phyloP scores from a whole-genome alignment of 2,329 filamentous ascomycete species.

The Aspergillus sp. region DNA sequence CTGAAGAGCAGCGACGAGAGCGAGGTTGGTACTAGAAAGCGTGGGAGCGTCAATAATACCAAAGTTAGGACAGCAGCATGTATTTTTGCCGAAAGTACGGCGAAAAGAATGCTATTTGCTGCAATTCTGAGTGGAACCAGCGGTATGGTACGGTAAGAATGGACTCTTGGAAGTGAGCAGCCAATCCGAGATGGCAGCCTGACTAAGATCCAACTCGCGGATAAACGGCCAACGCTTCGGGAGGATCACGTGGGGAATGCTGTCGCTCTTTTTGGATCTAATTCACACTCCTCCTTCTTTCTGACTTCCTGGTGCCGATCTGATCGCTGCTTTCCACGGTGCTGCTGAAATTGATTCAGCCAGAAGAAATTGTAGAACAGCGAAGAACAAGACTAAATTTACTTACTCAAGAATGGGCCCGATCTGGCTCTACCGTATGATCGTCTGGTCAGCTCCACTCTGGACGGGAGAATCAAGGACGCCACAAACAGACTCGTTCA shows the following conservation, averaged over 20 bases:
- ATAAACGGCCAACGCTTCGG: constrained; percentile 13
- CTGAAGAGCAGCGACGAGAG: constrained; percentile 3
- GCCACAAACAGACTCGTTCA: constrained; percentile 5
- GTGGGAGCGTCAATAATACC: constrained; percentile 2
- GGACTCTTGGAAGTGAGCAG: not conserved
- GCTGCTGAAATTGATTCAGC: not conserved
- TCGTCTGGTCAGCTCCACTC: constrained; percentile 4
- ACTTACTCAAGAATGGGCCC: not conserved
- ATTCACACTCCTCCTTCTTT: not conserved
- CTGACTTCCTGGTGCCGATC: not conserved
- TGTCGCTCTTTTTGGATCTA: not conserved
- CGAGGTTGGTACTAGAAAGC: not conserved
- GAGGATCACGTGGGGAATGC: constrained; percentile 10
- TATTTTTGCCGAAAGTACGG: not conserved
- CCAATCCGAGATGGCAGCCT: not conserved
- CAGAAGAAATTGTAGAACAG: not conserved
- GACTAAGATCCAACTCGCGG: constrained; percentile 7
- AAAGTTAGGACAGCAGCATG: not conserved
- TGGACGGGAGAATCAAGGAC: constrained; percentile 1
- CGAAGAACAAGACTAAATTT: not conserved
- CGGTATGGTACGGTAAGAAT: not conserved
- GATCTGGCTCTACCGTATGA: constrained; percentile 8
- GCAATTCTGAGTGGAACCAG: not conserved
- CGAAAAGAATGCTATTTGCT: not conserved
- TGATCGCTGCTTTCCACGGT: not conserved